Evolutionary conservation across 257 asterid species (phyloP).

Genomic region (Gentiana dahurica): DNA sequence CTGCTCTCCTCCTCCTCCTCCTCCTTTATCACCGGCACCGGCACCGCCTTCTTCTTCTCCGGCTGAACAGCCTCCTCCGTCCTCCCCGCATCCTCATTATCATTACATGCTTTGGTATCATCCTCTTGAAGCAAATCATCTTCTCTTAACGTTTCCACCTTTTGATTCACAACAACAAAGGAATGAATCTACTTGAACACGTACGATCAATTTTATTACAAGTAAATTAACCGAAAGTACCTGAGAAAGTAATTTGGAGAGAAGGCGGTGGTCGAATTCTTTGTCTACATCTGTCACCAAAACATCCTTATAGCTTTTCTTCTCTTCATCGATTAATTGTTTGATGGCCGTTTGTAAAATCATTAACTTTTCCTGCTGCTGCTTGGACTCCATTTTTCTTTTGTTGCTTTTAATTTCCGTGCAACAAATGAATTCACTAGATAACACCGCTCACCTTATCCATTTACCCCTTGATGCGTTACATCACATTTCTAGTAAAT

Average conservation of each 20-base stretch:
- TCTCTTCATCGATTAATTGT: constrained; percentile 27
- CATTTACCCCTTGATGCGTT: neutral
- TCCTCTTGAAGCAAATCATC: constrained; percentile 6
- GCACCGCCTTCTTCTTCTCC: no score
- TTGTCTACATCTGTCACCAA: constrained; percentile 6
- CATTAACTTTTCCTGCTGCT: constrained; percentile 20
- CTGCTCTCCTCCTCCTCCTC: no score
- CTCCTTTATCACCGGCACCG: no score
- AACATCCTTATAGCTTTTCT: constrained; percentile 14
- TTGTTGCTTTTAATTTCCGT: neutral
- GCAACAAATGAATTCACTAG: neutral
- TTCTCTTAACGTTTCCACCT: constrained; percentile 37
- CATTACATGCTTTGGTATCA: neutral
- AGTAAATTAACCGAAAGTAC: constrained; percentile 1
- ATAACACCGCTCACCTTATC: constrained; percentile 3
- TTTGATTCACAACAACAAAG: neutral
- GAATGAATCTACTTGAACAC: no score
- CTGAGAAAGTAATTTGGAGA: constrained; percentile 32
- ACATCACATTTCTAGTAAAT: no score
- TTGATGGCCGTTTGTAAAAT: constrained; percentile 22
- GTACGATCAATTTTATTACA: no score
- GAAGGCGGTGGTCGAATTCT: constrained; percentile 9
- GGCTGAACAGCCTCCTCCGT: neutral
- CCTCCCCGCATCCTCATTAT: no score
- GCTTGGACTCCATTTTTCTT: constrained; percentile 22